phyloP scores from a whole-genome alignment of 352 stramenopile genomes.

The Pythium graminicola region DNA sequence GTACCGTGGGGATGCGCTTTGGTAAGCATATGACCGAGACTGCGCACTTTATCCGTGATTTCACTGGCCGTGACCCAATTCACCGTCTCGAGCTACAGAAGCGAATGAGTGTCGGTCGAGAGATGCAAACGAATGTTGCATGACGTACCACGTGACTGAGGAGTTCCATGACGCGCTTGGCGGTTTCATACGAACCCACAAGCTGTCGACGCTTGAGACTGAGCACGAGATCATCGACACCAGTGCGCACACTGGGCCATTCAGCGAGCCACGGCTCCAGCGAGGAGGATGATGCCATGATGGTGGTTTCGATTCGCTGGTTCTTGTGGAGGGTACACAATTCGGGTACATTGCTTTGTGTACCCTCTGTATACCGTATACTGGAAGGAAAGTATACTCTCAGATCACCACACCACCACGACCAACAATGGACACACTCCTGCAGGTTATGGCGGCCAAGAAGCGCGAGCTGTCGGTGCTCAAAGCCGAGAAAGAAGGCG shows the following conservation, averaged over 20 bases:
- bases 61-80: conserved; percentile 73
- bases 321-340: conserved; percentile 8
- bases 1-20: conserved; percentile 65
- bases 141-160: conserved; percentile 61
- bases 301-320: conserved; percentile 5
- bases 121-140: too few species aligned
- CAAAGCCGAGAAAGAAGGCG: conserved; percentile 36
- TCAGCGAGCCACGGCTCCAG: conserved; percentile 63
- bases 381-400: neutral
- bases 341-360: neutral
- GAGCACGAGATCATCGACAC: conserved; percentile 69
- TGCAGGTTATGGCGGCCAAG: conserved; percentile 74
- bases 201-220: conserved; percentile 77
- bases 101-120: neutral
- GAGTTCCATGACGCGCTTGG: conserved; percentile 68
- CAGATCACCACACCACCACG: too few species aligned
- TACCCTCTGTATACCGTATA: too few species aligned
- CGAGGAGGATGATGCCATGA: neutral
- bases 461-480: conserved; percentile 67
- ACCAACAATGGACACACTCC: conserved; percentile 54
- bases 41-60: conserved; percentile 80
- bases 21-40: conserved; percentile 76
- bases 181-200: conserved; percentile 72
- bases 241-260: conserved; percentile 62
- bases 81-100: conserved; percentile 58